Conservation (phyloP, 352 stramenopile genomes). For the Elongisporangium anandrum region DNA sequence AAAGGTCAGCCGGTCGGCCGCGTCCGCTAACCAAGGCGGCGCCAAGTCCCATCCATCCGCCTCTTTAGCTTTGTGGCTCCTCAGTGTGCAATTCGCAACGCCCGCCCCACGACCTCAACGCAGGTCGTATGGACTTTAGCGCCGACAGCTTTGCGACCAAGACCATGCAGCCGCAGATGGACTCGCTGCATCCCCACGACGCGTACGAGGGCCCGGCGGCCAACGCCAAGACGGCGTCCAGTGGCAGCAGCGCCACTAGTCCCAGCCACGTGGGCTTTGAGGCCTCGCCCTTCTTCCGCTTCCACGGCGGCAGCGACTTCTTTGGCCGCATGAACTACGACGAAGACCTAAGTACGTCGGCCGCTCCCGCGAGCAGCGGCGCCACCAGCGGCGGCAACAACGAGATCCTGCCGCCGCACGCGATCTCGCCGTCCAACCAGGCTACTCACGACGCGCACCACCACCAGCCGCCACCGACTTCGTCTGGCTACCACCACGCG, state of each 20-base stretch:
- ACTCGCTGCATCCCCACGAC: conserved; percentile 5
- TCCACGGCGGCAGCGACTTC: conserved; percentile 40
- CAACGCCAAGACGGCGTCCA: conserved; percentile 9
- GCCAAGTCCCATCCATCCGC: neutral
- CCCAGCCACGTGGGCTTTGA: conserved; percentile 29
- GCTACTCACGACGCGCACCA: conserved; percentile 19
- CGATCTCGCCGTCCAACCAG: conserved; percentile 46
- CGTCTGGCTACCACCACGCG: neutral
- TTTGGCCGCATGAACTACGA: conserved; percentile 42
- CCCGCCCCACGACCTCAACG: neutral
- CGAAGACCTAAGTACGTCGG: conserved; percentile 10
- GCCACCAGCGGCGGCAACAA: conserved; percentile 20
- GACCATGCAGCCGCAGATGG: neutral
- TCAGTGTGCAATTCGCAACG: neutral
- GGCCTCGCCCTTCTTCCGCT: conserved; percentile 33
- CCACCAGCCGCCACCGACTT: neutral
- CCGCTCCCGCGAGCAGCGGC: conserved; percentile 13
- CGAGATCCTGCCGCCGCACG: conserved; percentile 20
- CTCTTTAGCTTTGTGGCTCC: neutral
- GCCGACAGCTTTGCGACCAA: neutral
- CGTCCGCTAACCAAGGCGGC: neutral
- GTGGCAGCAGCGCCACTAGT: conserved; percentile 10
- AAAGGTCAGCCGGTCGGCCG: neutral
- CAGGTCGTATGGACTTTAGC: neutral
- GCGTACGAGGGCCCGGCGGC: conserved; percentile 6